A percentile compares a stretch with the other conserved stretches of the same genome.
These are phyloP conservation scores for Phaffomyces opuntiae DNA, from an alignment of 805 yeast genomes.

Conservation along the genomic window DNA sequence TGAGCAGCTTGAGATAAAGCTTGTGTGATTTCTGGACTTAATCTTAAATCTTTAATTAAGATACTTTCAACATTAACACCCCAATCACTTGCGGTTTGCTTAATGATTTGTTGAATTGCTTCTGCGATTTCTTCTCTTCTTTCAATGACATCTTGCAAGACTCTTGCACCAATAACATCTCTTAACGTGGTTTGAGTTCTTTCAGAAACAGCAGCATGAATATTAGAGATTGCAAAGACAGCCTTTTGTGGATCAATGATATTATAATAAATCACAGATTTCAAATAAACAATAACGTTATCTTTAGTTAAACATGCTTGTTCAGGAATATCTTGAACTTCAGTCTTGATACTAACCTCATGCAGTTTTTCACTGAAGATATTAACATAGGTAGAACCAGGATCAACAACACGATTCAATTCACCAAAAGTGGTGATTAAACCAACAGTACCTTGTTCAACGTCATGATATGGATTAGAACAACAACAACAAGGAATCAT, in stretches of 20 bases:
- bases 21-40: slow-evolving; percentile 47
- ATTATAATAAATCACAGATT: slow-evolving; percentile 62
- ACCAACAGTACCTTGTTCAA: slow-evolving; percentile 64
- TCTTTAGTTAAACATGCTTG: slow-evolving; percentile 67
- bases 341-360: slow-evolving; percentile 46
- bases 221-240: slow-evolving; percentile 46
- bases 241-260: slow-evolving; percentile 65
- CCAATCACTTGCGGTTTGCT: slow-evolving; percentile 60
- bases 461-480: slow-evolving; percentile 52
- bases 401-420: slow-evolving; percentile 56
- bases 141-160: slow-evolving; percentile 65
- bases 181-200: slow-evolving; percentile 69
- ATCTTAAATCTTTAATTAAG: slow-evolving; percentile 56
- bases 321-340: slow-evolving; percentile 58
- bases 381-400: slow-evolving; percentile 60
- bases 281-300: slow-evolving; percentile 53
- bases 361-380: slow-evolving; percentile 53
- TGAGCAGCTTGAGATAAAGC: slow-evolving; percentile 70
- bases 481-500: slow-evolving; percentile 38
- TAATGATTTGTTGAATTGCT: slow-evolving; percentile 52
- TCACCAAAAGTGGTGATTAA: slow-evolving; percentile 62
- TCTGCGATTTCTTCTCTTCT: slow-evolving; percentile 66
- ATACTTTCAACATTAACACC: slow-evolving; percentile 65
- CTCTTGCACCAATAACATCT: slow-evolving; percentile 62
- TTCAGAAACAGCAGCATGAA: slow-evolving; percentile 50